Evolutionary conservation across 2,329 filamentous ascomycete genomes (phyloP), one percentile per base, ranked within the genome.

Genomic region (Helotiales sp.): DNA sequence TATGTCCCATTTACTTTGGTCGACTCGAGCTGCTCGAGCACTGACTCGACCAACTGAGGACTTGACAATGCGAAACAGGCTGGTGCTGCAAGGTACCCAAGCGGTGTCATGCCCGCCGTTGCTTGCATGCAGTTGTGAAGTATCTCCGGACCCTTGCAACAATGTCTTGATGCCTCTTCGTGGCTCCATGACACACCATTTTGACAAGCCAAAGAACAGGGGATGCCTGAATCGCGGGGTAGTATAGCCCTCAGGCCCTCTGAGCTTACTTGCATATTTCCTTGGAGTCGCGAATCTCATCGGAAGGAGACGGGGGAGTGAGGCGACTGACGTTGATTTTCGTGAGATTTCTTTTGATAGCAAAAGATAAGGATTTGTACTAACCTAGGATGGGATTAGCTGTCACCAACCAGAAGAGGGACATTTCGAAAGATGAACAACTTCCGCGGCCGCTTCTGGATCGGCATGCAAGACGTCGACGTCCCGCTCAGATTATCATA

Each of bases 401-500:
- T 9, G 15, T 9, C 31, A 34, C 31, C 31, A 9, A 34, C 9
- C 31, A 9, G 31, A 9, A 9, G 31, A 34, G 31, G 15, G 31
- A 34, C 15, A n/a, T n/a, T n/a, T n/a, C n/a, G n/a, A n/a, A n/a
- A n/a, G 31, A 34, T 34, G 31, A 34, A 9, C 31, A 9, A 34
- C 46, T 49, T 50, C 42, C 12, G 52, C 36, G n/a, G n/a, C n/a
- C n/a, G n/a, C n/a, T n/a, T n/a, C n/a, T n/a, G n/a, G n/a, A n/a
- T n/a, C n/a, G n/a, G n/a, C n/a, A n/a, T n/a, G n/a, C n/a, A n/a
- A 31, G 46, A 44, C 49, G 17, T 19, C 33, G 33, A 54, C 27
- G 48, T 62, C n/a, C 56, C 55, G 52, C 58, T 52, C 58, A 58
- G 52, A 52, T 57, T 55, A 52, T 58, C 52, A 31, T 55, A 44